Evolutionary conservation across 1,139 yeast species (phyloP).

Genomic region (Pichia sp.): DNA sequence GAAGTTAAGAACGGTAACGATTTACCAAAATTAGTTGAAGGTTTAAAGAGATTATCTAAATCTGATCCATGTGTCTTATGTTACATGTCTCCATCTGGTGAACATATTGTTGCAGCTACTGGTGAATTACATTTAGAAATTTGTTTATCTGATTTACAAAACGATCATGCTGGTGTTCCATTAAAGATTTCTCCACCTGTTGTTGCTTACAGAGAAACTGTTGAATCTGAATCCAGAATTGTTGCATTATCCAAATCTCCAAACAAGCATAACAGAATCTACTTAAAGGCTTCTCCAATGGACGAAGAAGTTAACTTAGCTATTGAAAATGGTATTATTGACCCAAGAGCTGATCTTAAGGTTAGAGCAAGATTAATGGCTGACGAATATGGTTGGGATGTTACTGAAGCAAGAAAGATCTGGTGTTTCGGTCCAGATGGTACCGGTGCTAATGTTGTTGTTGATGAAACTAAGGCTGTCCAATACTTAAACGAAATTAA

Average conservation of each 20-base stretch:
- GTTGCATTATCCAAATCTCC: conserved; percentile 98
- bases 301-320: conserved; percentile 90
- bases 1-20: conserved; percentile 99
- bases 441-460: conserved; percentile 97
- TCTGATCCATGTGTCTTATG: conserved; percentile 98
- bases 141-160: conserved; percentile 91
- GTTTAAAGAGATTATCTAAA: conserved; percentile 99
- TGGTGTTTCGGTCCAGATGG: conserved; percentile 99
- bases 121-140: conserved; percentile 99
- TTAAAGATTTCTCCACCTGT: conserved; percentile 96
- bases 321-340: conserved; percentile 86
- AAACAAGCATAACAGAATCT: conserved; percentile 99
- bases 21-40: conserved; percentile 98
- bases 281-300: conserved; percentile 94
- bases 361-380: conserved; percentile 98
- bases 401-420: conserved; percentile 99
- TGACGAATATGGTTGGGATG: conserved; percentile 99
- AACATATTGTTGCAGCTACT: conserved; percentile 99
- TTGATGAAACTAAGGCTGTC: conserved; percentile 99
- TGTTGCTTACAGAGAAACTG: conserved; percentile 98
- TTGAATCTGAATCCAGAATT: conserved; percentile 87
- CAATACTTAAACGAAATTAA: conserved; percentile 98
- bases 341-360: conserved; percentile 98
- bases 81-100: conserved; percentile 90
- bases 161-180: conserved; percentile 99